Base-by-base conservation (phyloP, 768 basidiomycete species). In the Strobilomyces confusus region DNA sequence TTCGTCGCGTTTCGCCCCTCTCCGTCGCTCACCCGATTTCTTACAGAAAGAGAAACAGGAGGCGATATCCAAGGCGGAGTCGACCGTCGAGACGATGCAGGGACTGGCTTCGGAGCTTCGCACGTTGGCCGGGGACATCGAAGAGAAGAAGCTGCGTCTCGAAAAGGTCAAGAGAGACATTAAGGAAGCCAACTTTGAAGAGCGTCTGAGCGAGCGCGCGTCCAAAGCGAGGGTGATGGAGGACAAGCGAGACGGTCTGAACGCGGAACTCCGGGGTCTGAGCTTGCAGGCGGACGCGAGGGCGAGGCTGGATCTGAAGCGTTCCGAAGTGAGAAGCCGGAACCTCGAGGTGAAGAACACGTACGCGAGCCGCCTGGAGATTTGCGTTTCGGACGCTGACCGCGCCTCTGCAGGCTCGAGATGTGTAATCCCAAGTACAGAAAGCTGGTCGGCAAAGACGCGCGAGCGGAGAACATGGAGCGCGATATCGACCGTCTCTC, bases 241-340 rank as follows among this genome's bases (percentile, higher is more conserved):
- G 55, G 82, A 82, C 33, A 77, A 75, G 44, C 75, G 87, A 47
- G 92, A 95, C 17, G 66, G 68, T 19, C 72, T 95, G 55, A 89
- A 86, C 50, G 58, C 69, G 0, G 95, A 97, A 56, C 75, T 94
- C 38, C 77, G 81, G 30, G 71, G 76, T 2, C 70, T 97, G 60
- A 92, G 83, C 59, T 62, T 81, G 42, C 93, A 98, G 65, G 86
- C 90, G 0, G 89, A 94, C 49, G 75, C 82, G 1, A 76, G 95
- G 41, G 92, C 94, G 2, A 86, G 82, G 60, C 67, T 98, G 48
- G 82, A 87, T 37, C 63, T 95, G 56, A 89, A 91, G 63, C 75
- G 84, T 54, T 74, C 73, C 1, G 90, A 94, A 58, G 66, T 84
- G 41, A 81, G 77, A 65, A 77, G 71, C 51, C 90, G 89, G 71